A percentile compares a stretch with the other conserved stretches of the same genome.
Evolutionary conservation across 345 rosid genomes (phyloP).

Genomic region (Litchi chinensis): DNA sequence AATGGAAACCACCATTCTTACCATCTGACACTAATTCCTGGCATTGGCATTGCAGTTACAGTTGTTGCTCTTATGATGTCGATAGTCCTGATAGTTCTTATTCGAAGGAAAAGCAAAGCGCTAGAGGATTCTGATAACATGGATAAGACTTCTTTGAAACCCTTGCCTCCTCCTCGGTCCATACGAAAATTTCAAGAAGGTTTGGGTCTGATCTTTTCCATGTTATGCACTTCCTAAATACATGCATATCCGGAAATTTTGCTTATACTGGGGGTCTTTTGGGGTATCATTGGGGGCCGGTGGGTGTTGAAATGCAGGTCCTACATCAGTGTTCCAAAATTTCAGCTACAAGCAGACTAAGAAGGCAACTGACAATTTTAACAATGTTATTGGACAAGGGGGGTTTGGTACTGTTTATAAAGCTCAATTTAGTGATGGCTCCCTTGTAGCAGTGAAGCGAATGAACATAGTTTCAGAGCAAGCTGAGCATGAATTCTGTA

Average conservation of each 20-base stretch:
- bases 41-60: slow-evolving; percentile 72
- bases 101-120: slow-evolving; percentile 64
- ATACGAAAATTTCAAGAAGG: slow-evolving; percentile 72
- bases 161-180: slow-evolving; percentile 51
- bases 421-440: slow-evolving; percentile 75
- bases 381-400: slow-evolving; percentile 72
- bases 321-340: slow-evolving; percentile 59
- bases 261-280: background rate
- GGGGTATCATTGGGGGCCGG: slow-evolving; percentile 3
- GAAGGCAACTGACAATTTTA: slow-evolving; percentile 81
- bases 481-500: slow-evolving; percentile 80
- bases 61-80: slow-evolving; percentile 59
- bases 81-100: slow-evolving; percentile 65
- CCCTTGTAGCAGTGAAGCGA: slow-evolving; percentile 69
- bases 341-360: slow-evolving; percentile 81
- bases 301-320: slow-evolving; percentile 48
- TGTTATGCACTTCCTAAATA: slow-evolving; percentile 13
- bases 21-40: slow-evolving; percentile 66
- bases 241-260: background rate
- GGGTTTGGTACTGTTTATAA: slow-evolving; percentile 90
- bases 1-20: slow-evolving; percentile 51
- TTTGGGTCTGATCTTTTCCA: slow-evolving; percentile 23
- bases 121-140: slow-evolving; percentile 51
- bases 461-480: slow-evolving; percentile 82
- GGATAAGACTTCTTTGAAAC: slow-evolving; percentile 50